Evolutionary conservation across 2,329 filamentous ascomycete genomes (phyloP), one percentile per base, ranked within the genome.

Genomic region (Mollisia scopiformis): DNA sequence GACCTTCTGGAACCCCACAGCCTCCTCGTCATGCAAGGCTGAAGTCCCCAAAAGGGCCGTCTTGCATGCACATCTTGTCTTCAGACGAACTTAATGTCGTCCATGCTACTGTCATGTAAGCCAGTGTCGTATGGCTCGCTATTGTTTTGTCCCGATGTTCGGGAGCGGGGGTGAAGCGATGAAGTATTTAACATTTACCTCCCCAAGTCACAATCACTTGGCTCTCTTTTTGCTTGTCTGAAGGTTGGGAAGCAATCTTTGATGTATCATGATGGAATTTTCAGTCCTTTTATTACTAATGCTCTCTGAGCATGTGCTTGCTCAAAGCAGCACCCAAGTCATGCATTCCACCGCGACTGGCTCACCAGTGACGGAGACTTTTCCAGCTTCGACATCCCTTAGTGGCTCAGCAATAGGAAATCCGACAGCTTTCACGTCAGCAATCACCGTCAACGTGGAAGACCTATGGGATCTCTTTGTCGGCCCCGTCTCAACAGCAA

Each of bases 381-480:
- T 27, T 6, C 37, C 49, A 13, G 7, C 49, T 8, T 46, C 57
- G 41, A 54, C 27, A 2, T 30, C 57, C 10, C 11, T 58, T 7
- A 58, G 37, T 19, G 57, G 57, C 19, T 23, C 35, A 5, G 33
- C 35, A 23, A 35, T 58, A 13, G 33, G 49, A 13, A 58, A 58
- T 21, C 56, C 56, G 2, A 51, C 56, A n/a, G 56, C 56, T 3
- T 58, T 58, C 35, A 43, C 56, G 3, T 52, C 56, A n/a, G 47
- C 49, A 23, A 47, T 58, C 25, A 54, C 56, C 4, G 13, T 58
- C 35, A 33, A 58, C 14, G 56, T 58, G 10, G 56, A 53, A 19
- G 39, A 59, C 25, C 52, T 50, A n/a, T 71, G 68, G 68, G 55
- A 71, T 57, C 57, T 69, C 23, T 71, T 66, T 30, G 61, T 71